Evolutionary conservation across 208 protist genomes (phyloP).

Genomic region (Vickermania ingenoplastis): DNA sequence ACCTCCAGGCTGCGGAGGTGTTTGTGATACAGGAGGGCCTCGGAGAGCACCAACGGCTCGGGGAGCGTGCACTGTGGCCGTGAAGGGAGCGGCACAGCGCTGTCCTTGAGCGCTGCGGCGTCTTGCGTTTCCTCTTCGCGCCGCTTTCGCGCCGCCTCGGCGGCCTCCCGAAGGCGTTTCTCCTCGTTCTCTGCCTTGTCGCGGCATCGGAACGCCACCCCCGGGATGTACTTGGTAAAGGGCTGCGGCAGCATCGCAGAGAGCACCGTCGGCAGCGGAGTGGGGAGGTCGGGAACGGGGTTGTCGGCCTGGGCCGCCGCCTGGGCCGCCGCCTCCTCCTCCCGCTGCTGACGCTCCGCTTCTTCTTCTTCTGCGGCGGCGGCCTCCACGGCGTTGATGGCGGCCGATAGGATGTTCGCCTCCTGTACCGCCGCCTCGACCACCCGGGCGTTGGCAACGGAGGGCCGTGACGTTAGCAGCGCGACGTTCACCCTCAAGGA

Average conservation of each 20-base stretch:
- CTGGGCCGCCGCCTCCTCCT: not conserved
- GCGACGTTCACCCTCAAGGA: constrained; percentile 12
- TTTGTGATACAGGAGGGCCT: constrained; percentile 8
- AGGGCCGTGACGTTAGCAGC: constrained; percentile 1
- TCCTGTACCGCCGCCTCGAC: not conserved
- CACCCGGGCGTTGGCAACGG: not conserved
- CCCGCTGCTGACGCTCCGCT: not conserved
- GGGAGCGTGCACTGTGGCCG: not conserved
- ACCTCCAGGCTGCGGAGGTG: constrained; percentile 11
- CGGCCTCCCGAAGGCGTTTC: not conserved
- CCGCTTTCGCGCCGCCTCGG: not conserved
- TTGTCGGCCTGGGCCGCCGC: not conserved
- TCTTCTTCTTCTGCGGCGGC: not conserved
- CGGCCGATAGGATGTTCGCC: not conserved
- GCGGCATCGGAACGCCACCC: not conserved
- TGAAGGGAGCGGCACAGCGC: not conserved
- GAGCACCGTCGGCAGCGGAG: not conserved
- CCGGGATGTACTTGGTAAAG: not conserved
- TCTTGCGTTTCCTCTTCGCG: not conserved
- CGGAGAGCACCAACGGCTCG: not conserved
- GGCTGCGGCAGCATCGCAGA: not conserved
- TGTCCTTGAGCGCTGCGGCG: not conserved
- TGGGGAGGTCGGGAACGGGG: not conserved
- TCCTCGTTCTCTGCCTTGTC: not conserved
- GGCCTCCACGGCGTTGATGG: not conserved